Percentiles rank a stretch among this genome's conserved stretches.
Evolutionary conservation across 164 flowering plant genomes (phyloP).

Genomic region (Vitis rotundifolia): DNA sequence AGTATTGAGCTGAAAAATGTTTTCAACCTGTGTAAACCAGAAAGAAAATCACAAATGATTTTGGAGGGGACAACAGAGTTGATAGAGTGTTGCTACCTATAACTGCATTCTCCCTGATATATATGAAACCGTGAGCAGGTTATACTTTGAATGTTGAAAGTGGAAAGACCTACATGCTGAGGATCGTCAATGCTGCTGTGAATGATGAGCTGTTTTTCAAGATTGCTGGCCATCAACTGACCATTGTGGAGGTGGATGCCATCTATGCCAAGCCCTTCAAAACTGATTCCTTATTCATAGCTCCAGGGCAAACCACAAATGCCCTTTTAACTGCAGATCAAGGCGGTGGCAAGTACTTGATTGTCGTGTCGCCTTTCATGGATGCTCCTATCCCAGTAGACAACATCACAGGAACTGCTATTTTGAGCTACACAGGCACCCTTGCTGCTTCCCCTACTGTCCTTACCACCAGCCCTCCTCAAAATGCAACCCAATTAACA

Average conservation of each 20-base stretch:
- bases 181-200: conserved; percentile 55
- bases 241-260: conserved; percentile 56
- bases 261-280: conserved; percentile 50
- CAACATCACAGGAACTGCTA: conserved; percentile 27
- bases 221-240: conserved; percentile 47
- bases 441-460: conserved; percentile 6
- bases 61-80: too few relatives aligned
- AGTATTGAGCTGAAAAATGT: too few relatives aligned
- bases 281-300: conserved; percentile 40
- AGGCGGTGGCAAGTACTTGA: conserved; percentile 30
- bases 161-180: conserved; percentile 52
- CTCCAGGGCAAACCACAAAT: conserved; percentile 59
- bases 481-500: conserved; percentile 29
- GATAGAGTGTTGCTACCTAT: too few relatives aligned
- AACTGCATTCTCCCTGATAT: too few relatives aligned
- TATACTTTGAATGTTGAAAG: conserved; percentile 41
- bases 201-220: conserved; percentile 65
- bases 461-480: conserved; percentile 26
- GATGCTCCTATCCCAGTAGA: conserved; percentile 36
- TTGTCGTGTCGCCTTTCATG: conserved; percentile 47
- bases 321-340: conserved; percentile 36
- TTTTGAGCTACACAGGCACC: conserved; percentile 29
- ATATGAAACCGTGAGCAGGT: conserved; percentile 7
- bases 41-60: too few relatives aligned
- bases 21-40: too few relatives aligned